Conservation (phyloP, 495 filamentous ascomycete species). For the Penicillium mononematosum region DNA sequence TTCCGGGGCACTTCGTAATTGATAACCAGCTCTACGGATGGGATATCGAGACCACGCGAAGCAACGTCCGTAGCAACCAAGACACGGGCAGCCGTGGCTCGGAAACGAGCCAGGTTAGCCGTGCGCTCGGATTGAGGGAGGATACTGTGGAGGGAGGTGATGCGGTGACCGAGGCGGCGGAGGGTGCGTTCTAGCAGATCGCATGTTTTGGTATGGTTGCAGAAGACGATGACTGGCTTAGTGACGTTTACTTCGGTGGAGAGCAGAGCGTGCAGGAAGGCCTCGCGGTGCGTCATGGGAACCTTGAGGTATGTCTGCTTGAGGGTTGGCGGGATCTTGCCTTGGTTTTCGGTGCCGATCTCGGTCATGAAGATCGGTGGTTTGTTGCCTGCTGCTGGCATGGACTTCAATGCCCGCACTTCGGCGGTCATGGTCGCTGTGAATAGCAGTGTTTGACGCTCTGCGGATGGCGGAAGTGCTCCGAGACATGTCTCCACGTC, state of each 20-base stretch:
- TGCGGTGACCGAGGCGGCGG: constrained; percentile 78
- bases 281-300: constrained; percentile 85
- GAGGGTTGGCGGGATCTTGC: constrained; percentile 74
- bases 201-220: constrained; percentile 86
- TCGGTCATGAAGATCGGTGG: constrained; percentile 86
- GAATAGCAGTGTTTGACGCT: constrained; percentile 91
- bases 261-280: constrained; percentile 88
- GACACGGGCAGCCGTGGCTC: constrained; percentile 85
- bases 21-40: constrained; percentile 81
- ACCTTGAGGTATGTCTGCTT: constrained; percentile 82
- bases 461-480: constrained; percentile 65
- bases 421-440: constrained; percentile 95
- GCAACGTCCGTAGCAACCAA: constrained; percentile 96
- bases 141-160: constrained; percentile 84
- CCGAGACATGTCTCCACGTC: constrained; percentile 87
- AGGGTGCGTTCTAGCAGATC: constrained; percentile 84
- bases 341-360: constrained; percentile 65
- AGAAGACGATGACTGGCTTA: constrained; percentile 86
- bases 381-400: constrained; percentile 62
- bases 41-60: constrained; percentile 93
- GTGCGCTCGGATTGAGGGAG: constrained; percentile 80
- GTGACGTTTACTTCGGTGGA: constrained; percentile 71
- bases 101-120: constrained; percentile 85
- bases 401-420: constrained; percentile 75
- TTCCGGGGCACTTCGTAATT: constrained; percentile 96